Base-by-base conservation (phyloP, 2,329 filamentous ascomycete species). In the Paraphaeosphaeria minitans region DNA sequence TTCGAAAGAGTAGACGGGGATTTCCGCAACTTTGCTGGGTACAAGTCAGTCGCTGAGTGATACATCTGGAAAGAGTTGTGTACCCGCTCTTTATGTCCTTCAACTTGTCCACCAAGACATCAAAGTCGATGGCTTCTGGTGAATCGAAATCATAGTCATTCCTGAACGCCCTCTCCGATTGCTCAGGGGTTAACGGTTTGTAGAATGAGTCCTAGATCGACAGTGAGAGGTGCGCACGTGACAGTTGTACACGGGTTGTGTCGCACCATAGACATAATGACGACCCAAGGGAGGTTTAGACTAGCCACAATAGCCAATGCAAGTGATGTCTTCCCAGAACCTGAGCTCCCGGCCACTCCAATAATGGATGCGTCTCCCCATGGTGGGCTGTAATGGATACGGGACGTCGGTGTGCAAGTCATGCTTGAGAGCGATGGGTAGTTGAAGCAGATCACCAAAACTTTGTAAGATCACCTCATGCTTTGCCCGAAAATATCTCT, bases 351-450 rank as follows among this genome's bases (percentile, higher is more conserved):
- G 65, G 95, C 94, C 69, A 99, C 90, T 52, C 93, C 95, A 75
- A 99, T 97, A 71, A 99, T 97, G 80, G 91, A 94, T 68, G 97
- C 88, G 78, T 98, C 91, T 53, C 91, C 91, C 95, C 95, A 99
- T 76, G 95, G 95, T 61, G 95, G 95, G 63, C 89, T 90, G 79
- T 98, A 99, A 68, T 93, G 90, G 64, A 87, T 88, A 64, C 75
- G 61, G 12, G 53, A 53, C 46, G 66, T 63, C 56, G 66, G 66
- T 48, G 63, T 61, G 22, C 67, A 64, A 49, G 66, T 58, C 70
- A 73, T 73, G 31, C 37, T 66, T 47, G 49, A 27, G 46, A 49
- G 16, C 56, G 22, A 29, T n/a, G n/a, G n/a, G n/a, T 53, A 16
- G 27, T 55, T 13, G 21, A 39, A 29, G 21, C 22, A 22, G 45